These are phyloP conservation scores for Ophiostoma montium DNA, from an alignment of 2,329 filamentous ascomycete genomes.

Conservation along the genomic window DNA sequence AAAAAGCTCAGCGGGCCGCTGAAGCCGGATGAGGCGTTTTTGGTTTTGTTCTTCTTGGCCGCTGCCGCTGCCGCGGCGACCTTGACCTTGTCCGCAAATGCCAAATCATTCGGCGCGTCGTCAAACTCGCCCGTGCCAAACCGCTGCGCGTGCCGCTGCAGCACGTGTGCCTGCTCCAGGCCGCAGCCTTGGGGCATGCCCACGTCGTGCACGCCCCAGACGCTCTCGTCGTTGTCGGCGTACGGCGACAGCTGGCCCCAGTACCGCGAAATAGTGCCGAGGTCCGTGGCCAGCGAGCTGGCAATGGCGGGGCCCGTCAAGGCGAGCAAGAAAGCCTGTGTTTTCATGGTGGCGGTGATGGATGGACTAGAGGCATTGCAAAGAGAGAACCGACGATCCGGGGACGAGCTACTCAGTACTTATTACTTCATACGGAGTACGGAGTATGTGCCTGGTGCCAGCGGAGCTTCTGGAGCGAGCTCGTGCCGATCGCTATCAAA, in stretches of 20 bases:
- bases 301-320: not conserved
- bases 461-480: not conserved
- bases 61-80: constrained; percentile 27
- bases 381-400: not conserved
- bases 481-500: not conserved
- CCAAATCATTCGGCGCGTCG: constrained; percentile 33
- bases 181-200: constrained; percentile 40
- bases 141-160: constrained; percentile 41
- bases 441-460: too few species aligned
- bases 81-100: constrained; percentile 37
- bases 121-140: constrained; percentile 29
- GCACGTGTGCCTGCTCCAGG: constrained; percentile 36
- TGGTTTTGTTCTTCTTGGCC: constrained; percentile 2
- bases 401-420: too few species aligned
- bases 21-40: constrained; percentile 13
- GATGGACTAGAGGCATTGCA: too few species aligned
- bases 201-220: constrained; percentile 32
- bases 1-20: constrained; percentile 36
- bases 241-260: constrained; percentile 36
- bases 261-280: constrained; percentile 18
- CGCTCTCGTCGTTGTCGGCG: constrained; percentile 27
- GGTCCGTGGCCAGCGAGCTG: constrained; percentile 16
- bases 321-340: not conserved
- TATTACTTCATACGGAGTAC: too few species aligned
- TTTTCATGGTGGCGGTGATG: not conserved